Percentiles rank a stretch among this genome's conserved stretches.
Conservation (phyloP, 768 basidiomycete species). For the Galerina marginata region DNA sequence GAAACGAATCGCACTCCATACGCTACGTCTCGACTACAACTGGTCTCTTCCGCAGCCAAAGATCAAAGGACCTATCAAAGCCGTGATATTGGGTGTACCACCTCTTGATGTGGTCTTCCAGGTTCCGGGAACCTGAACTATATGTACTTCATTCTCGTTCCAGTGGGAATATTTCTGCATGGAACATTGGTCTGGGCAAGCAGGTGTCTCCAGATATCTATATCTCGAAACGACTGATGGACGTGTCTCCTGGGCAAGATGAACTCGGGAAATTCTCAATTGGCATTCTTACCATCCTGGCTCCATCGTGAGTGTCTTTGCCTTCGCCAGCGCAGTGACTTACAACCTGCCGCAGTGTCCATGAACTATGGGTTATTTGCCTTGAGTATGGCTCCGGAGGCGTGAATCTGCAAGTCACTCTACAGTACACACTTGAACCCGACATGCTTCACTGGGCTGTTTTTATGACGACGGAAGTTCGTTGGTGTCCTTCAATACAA, state of each 20-base stretch:
- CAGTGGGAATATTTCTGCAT: conserved; percentile 20
- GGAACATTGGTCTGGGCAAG: conserved; percentile 22
- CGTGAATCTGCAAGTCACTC: conserved; percentile 10
- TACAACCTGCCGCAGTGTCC: neutral
- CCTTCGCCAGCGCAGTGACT: too few relatives aligned
- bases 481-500: conserved; percentile 30
- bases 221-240: conserved; percentile 23
- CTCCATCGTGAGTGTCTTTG: conserved; percentile 13
- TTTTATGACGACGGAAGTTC: conserved; percentile 31
- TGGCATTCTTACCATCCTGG: conserved; percentile 23
- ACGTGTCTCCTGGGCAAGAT: conserved; percentile 34
- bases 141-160: conserved; percentile 30
- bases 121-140: conserved; percentile 32
- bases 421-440: conserved; percentile 9
- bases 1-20: conserved; percentile 30
- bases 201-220: conserved; percentile 18
- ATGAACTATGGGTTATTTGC: conserved; percentile 20
- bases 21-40: conserved; percentile 33
- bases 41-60: conserved; percentile 29
- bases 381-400: conserved; percentile 16
- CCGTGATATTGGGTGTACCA: conserved; percentile 14
- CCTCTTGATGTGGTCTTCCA: conserved; percentile 31
- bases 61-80: conserved; percentile 23
- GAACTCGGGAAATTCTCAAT: conserved; percentile 30
- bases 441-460: conserved; percentile 26